These are phyloP conservation scores for Podospora anserina DNA, from an alignment of 495 filamentous ascomycete species.

Conservation along the genomic window DNA sequence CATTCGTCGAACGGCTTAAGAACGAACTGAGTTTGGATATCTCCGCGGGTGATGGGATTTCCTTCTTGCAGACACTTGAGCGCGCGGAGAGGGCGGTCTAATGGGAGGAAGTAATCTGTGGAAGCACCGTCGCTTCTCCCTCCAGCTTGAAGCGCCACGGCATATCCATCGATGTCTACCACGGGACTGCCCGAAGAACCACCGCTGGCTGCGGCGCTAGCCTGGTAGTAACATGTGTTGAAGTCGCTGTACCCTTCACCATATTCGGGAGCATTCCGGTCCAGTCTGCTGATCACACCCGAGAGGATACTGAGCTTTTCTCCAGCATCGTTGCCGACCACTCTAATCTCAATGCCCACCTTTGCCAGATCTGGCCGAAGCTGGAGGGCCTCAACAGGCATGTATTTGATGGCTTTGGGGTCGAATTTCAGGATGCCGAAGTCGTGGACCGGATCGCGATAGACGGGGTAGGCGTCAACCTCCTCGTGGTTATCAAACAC, in stretches of 20 bases:
- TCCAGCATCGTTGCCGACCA: slow-evolving; percentile 97
- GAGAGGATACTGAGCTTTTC: slow-evolving; percentile 98
- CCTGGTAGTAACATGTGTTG: slow-evolving; percentile 99
- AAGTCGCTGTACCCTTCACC: slow-evolving; percentile 98
- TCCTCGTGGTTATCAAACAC: slow-evolving; percentile 99
- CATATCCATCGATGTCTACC: slow-evolving; percentile 90
- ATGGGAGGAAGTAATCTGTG: slow-evolving; percentile 95
- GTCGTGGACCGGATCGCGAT: slow-evolving; percentile 97
- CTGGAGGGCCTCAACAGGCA: slow-evolving; percentile 75
- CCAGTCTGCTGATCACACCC: slow-evolving; percentile 91
- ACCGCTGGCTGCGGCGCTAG: slow-evolving; percentile 91
- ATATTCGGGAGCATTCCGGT: slow-evolving; percentile 96
- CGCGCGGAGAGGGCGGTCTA: slow-evolving; percentile 84
- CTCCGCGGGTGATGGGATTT: slow-evolving; percentile 74
- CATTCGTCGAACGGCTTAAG: slow-evolving; percentile 98
- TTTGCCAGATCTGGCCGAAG: slow-evolving; percentile 85
- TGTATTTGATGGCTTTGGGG: slow-evolving; percentile 92
- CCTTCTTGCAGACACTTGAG: slow-evolving; percentile 78
- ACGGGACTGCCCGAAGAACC: slow-evolving; percentile 97
- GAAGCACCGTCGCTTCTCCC: slow-evolving; percentile 91
- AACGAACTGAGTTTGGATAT: slow-evolving; percentile 97
- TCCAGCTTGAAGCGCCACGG: slow-evolving; percentile 90
- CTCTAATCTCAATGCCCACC: slow-evolving; percentile 89
- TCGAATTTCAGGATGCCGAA: slow-evolving; percentile 97
- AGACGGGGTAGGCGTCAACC: slow-evolving; percentile 96